Evolutionary conservation across 768 basidiomycete genomes (phyloP), one percentile per base, ranked within the genome.

Genomic region (Collybiopsis confluens): DNA sequence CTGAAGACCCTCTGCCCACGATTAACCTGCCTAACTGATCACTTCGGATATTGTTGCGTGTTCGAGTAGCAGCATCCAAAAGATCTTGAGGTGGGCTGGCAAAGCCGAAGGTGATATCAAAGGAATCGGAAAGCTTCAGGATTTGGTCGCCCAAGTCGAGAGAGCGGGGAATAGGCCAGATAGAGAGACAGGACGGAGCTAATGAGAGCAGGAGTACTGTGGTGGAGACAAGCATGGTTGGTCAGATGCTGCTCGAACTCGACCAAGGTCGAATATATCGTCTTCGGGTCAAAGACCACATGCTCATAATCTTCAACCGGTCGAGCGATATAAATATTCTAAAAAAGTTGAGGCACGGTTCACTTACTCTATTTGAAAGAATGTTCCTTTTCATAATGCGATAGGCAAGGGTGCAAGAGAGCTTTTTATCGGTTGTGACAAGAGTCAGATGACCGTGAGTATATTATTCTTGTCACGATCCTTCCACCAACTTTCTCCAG

Each of bases 11-110:
- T 45, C 85, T 81, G 15, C 81, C 82, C 23, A 82, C 73, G 33
- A 80, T 73, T 37, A 90, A 78, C 11, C 81, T 70, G 55, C 77
- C 74, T 21, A 85, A 78, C 59, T 81, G 77, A 65, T 88, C 88
- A 4, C 68, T 74, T 16, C 60, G 52, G 23, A 87, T 57, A 56
- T 64, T 72, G 2, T 51, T 37, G 55, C 72, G 73, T 0, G 84
- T 79, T 40, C 77, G 78, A 7, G 64, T 43, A 24, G 82, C 73
- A 38, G 87, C 87, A n/a, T 75, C 77, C 20, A 72, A 54, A 41
- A 90, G 72, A 64, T 90, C 87, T 18, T 65, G 57, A 0, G 86
- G 83, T 1, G 79, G 65, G 42, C 71, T 65, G 21, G 65, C 55
- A 33, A 81, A 62, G n/a, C 67, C 58, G 57, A 80, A 54, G 8